A percentile compares a stretch with the other conserved stretches of the same genome.
Conservation (phyloP, 495 filamentous ascomycete genomes). For the Aspergillus wentii region DNA sequence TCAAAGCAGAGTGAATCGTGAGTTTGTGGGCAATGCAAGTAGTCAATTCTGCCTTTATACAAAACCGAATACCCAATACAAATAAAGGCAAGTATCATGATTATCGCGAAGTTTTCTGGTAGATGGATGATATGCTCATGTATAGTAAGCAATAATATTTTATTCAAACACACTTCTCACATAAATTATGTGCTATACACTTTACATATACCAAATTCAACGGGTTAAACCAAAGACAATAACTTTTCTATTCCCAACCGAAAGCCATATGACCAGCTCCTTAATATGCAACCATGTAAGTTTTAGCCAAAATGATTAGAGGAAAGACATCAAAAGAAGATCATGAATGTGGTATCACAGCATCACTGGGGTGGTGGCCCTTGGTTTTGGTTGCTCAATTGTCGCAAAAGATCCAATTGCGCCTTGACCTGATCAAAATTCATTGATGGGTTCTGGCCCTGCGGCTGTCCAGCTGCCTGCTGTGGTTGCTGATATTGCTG, state of each 20-base stretch:
- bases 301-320: constrained; percentile 11
- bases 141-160: constrained; percentile 2
- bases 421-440: constrained; percentile 44
- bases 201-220: background rate
- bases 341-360: constrained; percentile 8
- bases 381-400: constrained; percentile 33
- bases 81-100: no score
- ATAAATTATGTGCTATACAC: background rate
- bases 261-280: constrained; percentile 7
- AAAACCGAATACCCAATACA: no score
- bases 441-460: constrained; percentile 26
- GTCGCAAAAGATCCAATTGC: constrained; percentile 41
- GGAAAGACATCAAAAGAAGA: constrained; percentile 8
- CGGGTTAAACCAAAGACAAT: background rate
- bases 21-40: no score
- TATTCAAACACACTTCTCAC: background rate
- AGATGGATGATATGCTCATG: no score
- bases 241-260: background rate
- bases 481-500: constrained; percentile 38
- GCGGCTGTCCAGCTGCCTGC: constrained; percentile 36
- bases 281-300: constrained; percentile 28
- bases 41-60: no score
- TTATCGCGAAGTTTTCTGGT: no score
- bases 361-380: constrained; percentile 30
- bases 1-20: constrained; percentile 36